Conservation (phyloP, 148 eudicot species). For the Pouteria glomerata region DNA sequence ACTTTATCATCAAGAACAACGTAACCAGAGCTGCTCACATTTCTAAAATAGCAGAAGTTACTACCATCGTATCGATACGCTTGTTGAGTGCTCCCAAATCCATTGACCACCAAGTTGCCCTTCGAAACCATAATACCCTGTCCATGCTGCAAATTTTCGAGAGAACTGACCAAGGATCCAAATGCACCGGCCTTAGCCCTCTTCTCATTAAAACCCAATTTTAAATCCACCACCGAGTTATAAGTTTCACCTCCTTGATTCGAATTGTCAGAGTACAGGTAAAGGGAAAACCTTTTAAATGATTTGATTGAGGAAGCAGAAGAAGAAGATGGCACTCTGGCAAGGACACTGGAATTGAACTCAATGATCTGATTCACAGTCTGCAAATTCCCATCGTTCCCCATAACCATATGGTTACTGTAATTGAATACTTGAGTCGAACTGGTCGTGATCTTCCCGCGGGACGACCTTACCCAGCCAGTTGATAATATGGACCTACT, state of each 20-base stretch:
- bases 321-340: constrained; percentile 19
- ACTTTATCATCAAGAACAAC: constrained; percentile 59
- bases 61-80: constrained; percentile 32
- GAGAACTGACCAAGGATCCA: constrained; percentile 21
- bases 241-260: constrained; percentile 38
- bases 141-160: constrained; percentile 54
- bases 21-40: constrained; percentile 66
- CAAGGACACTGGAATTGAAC: constrained; percentile 39
- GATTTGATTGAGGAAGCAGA: constrained; percentile 21
- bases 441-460: constrained; percentile 47
- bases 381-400: constrained; percentile 50
- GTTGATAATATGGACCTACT: constrained; percentile 39
- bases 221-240: constrained; percentile 36
- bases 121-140: constrained; percentile 56
- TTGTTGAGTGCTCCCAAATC: constrained; percentile 63
- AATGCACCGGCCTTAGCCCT: constrained; percentile 13
- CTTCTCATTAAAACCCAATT: constrained; percentile 46
- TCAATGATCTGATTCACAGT: constrained; percentile 56
- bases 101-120: constrained; percentile 53
- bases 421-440: constrained; percentile 43
- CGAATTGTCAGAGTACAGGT: constrained; percentile 32
- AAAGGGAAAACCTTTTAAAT: constrained; percentile 46
- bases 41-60: constrained; percentile 57
- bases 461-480: constrained; percentile 76
- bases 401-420: constrained; percentile 49